Base-by-base conservation (phyloP, 305 asterid genomes). In the Rubia peregrina region DNA sequence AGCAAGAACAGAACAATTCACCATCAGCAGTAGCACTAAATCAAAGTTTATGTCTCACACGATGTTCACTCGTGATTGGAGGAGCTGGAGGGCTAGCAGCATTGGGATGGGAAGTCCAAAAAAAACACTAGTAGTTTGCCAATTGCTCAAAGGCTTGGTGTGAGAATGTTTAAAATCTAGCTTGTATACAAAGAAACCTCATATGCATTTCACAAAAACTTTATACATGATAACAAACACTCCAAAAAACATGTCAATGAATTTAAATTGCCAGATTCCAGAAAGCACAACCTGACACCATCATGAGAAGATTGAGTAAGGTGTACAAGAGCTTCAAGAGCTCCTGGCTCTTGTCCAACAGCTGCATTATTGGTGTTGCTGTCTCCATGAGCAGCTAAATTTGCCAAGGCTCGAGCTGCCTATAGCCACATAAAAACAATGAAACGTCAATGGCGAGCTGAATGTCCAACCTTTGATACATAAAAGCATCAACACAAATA, bases 351-450 rank as follows among this genome's bases (percentile, higher is more conserved):
- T 81, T 78, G 87, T 75, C 97, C 98, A 66, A 92, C 97, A 53
- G 87, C 84, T 67, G 97, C 85, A 85, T 92, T 90, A 79, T 92
- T 90, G 73, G 79, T 76, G 67, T 92, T 92, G 85, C 95, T 90
- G 74, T 92, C 98, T 72, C 98, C 97, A 78, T 92, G 97, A 75
- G 98, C 98, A 61, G 98, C 95, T 82, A 90, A 87, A 87, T 92
- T 90, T 51, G 97, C 97, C 78, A 92, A 83, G 24, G 98, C 96
- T 30, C 97, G 89, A 75, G 98, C 97, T 59, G 98, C 92, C 98
- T 92, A 73, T 55, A 61, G 30, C 60, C 65, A 7, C 60, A 56
- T 33, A 59, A 3, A 48, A 56, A 6, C 2, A 64, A 74, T 51
- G n/a, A 4, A 24, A 40, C 13, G 9, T 16, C 49, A n/a, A 38